Evolutionary conservation across 331 rosid genomes (phyloP), one percentile per base, ranked within the genome.

Genomic region (Pyracantha coccinea): DNA sequence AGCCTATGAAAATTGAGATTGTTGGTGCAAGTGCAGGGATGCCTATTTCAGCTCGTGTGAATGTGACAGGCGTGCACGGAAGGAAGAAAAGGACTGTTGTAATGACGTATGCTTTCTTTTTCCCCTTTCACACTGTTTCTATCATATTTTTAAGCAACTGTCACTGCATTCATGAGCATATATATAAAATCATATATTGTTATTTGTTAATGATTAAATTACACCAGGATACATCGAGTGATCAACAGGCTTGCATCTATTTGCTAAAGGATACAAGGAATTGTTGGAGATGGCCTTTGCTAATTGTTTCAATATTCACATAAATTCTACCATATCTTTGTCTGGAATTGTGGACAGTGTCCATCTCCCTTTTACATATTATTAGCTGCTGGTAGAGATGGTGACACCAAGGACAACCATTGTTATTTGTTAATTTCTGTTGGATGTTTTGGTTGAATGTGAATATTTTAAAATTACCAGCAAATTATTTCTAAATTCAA

Each of bases 1-100:
- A 79, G 84, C 99, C 97, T 55, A 95, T 95, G 97, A 95, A 92
- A 88, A 86, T 95, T 64, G 97, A 95, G 84, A 72, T 95, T 68
- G 89, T 95, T 60, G 99, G 99, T 66, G 53, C 90, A 44, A 86
- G 79, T 81, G 58, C 87, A 7, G 95, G 79, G 59, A 68, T 88
- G 77, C 96, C 99, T 33, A 53, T 91, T 61, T 77, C 92, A 17
- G 97, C 99, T 35, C 93, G 97, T 32, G 93, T 95, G 63, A 95
- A 92, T 77, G 97, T 95, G 9, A 85, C 90, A 55, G 97, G 96
- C 62, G 66, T 80, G 47, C 86, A 90, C 77, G 99, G 99, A 64
- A 91, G 85, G 84, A 84, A 78, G 82, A 92, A 85, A 83, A 89
- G 97, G 82, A 92, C 96, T 24, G 92, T 91, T 70, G 89, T 92